Conservation (phyloP, 108 stramenopile genomes). For the Cyclotella cryptica region DNA sequence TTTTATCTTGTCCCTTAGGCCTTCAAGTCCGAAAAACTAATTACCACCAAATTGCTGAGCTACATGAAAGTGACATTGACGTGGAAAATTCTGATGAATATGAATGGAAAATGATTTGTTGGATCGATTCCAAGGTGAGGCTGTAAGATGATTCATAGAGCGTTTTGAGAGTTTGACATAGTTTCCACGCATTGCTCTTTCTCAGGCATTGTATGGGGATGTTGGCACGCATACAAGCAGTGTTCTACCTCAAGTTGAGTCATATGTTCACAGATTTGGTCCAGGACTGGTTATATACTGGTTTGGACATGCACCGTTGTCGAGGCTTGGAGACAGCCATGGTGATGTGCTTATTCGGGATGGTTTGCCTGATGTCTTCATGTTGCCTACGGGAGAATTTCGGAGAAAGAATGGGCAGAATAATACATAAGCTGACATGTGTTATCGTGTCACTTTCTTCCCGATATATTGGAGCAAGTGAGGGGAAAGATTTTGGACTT, state of each 20-base stretch:
- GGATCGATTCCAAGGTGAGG: conserved; percentile 90
- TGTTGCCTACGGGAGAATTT: conserved; percentile 80
- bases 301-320: conserved; percentile 89
- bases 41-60: conserved; percentile 8
- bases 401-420: conserved; percentile 19
- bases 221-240: conserved; percentile 69
- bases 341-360: conserved; percentile 74
- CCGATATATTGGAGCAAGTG: no score
- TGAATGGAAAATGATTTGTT: conserved; percentile 84
- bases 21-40: conserved; percentile 33
- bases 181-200: neutral
- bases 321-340: conserved; percentile 62
- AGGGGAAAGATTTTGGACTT: no score
- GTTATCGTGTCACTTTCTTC: no score
- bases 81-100: conserved; percentile 38
- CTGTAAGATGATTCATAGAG: neutral
- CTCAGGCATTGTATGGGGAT: conserved; percentile 84
- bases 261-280: conserved; percentile 86
- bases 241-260: conserved; percentile 82
- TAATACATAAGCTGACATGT: neutral
- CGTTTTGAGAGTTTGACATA: neutral
- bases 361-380: conserved; percentile 63
- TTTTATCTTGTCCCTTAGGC: conserved; percentile 66
- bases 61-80: no score
- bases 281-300: conserved; percentile 85